phyloP scores from a whole-genome alignment of 345 rosid genomes.

The Combretum micranthum region DNA sequence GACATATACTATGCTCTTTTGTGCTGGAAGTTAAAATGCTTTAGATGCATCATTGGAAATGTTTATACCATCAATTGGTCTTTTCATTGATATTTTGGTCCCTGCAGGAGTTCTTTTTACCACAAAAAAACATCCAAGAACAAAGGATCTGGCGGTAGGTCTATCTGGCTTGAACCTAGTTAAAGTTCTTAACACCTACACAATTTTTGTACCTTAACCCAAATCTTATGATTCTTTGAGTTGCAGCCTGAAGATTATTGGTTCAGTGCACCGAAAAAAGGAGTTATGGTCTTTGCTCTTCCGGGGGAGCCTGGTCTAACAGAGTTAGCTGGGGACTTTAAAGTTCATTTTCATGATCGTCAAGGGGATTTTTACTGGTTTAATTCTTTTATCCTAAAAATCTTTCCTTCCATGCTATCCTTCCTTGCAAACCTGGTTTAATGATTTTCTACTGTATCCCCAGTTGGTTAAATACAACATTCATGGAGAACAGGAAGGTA shows the following conservation, averaged over 20 bases:
- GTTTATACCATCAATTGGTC: too few relatives aligned
- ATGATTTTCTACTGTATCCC: background rate
- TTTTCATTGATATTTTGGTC: too few relatives aligned
- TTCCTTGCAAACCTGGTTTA: too few relatives aligned
- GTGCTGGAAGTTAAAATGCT: too few relatives aligned
- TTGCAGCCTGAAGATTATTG: slow-evolving; percentile 91
- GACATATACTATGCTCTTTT: too few relatives aligned
- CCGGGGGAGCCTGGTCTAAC: slow-evolving; percentile 95
- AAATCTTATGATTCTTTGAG: too few relatives aligned
- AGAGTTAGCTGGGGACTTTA: slow-evolving; percentile 77
- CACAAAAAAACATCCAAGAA: slow-evolving; percentile 68
- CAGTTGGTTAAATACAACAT: slow-evolving; percentile 88
- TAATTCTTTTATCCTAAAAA: slow-evolving; percentile 7
- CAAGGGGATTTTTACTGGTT: slow-evolving; percentile 97
- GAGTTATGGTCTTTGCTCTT: slow-evolving; percentile 78
- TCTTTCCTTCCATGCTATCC: background rate
- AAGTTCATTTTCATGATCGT: slow-evolving; percentile 79
- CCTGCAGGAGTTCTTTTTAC: slow-evolving; percentile 68
- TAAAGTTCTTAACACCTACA: too few relatives aligned
- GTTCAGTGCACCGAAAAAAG: slow-evolving; percentile 87
- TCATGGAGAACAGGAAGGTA: slow-evolving; percentile 73
- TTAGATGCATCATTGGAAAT: background rate
- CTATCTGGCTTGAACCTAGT: background rate
- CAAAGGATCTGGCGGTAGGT: slow-evolving; percentile 67
- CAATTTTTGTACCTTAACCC: too few relatives aligned